Evolutionary conservation across 2,329 filamentous ascomycete genomes (phyloP), one percentile per base, ranked within the genome.

Genomic region (Dothideomycetes sp.): DNA sequence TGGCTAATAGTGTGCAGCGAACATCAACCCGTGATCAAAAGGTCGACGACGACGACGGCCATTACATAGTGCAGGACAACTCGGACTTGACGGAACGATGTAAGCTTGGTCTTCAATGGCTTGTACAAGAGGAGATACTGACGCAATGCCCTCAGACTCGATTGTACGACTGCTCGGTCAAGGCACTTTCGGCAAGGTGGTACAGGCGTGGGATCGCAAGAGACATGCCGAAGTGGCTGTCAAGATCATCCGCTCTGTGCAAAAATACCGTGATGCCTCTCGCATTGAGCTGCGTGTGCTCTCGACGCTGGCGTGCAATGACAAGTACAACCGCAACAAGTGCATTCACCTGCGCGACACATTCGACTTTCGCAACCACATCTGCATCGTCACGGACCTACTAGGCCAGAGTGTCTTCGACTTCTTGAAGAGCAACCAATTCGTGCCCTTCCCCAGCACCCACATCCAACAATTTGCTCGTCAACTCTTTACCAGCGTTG

Each of bases 371-470:
- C 78, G 88, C 33, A 91, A 93, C 43, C 91, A 98, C 58, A 96
- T 98, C 51, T 98, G 91, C 70, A 82, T 82, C 46, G 78, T 82
- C 52, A 82, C 78, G 11, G 78, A 82, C 57, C 64, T 82, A 12
- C 75, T 96, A 22, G 89, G 89, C 33, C 89, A 95, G 57, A 96
- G 89, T 54, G 89, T 98, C 38, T 98, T 98, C 59, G 91, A 98
- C 64, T 98, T 98, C 53, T 72, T 98, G 33, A 98, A 98, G 67
- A 80, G 82, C 55, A 96, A 96, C 57, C 76, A 78, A 49, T 98
- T 98, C 57, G 87, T 94, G 13, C 91, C 91, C 1, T 98, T 98
- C 56, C 91, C 91, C 10, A 96, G 93, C 69, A 95, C 88, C 50
- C 91, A 98, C 63, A 98, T 98, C 45, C 91, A 96, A 62, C 89